Conservation (phyloP, 345 rosid genomes). For the Camelina hispida region DNA sequence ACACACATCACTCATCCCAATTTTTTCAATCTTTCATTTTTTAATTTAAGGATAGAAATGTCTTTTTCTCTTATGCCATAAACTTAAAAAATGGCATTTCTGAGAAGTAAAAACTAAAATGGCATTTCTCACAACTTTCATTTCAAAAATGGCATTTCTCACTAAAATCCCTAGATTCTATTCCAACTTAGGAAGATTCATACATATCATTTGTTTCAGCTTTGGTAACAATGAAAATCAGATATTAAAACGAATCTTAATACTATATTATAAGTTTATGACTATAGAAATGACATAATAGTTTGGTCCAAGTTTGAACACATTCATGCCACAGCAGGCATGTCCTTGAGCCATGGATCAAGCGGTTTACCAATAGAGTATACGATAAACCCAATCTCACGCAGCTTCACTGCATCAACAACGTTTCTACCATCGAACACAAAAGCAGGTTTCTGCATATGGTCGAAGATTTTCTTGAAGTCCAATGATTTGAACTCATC, state of each 20-base stretch:
- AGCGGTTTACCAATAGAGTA: constrained; percentile 59
- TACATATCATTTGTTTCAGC: constrained; percentile 11
- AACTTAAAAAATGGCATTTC: no score
- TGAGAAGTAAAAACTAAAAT: no score
- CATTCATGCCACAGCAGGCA: constrained; percentile 43
- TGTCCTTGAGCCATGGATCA: constrained; percentile 46
- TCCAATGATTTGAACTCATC: constrained; percentile 71
- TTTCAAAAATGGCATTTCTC: no score
- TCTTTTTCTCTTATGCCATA: no score
- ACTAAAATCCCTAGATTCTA: no score
- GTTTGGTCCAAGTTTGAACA: constrained; percentile 2
- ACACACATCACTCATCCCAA: no score
- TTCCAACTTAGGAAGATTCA: constrained; percentile 32
- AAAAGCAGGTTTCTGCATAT: constrained; percentile 62
- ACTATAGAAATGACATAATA: not conserved
- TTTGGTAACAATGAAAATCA: constrained; percentile 26
- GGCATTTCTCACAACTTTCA: no score
- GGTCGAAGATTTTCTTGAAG: constrained; percentile 51
- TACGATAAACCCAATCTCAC: constrained; percentile 81
- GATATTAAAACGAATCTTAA: constrained; percentile 2
- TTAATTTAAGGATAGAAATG: no score
- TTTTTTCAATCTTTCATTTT: no score
- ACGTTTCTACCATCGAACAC: constrained; percentile 81
- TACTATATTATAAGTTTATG: constrained; percentile 7
- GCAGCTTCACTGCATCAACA: constrained; percentile 59